phyloP scores from a whole-genome alignment of 1,284 basidiomycete species.

The Fistulinella staudtii region DNA sequence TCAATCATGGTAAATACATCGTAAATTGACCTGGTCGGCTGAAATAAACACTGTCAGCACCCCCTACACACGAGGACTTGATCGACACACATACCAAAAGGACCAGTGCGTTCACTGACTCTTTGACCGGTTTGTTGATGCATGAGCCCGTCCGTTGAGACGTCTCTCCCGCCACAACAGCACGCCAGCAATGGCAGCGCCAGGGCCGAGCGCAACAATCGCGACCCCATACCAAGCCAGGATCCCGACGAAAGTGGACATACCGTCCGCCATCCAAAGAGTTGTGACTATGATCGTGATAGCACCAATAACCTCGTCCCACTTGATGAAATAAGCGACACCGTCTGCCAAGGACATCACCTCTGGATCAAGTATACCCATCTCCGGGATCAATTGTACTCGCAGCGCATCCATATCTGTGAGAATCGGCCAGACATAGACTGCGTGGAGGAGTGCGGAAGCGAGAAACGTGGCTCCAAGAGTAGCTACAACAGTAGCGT shows the following conservation, averaged over 20 bases:
- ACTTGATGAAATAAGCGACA: conserved; percentile 41
- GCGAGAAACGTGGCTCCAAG: conserved; percentile 30
- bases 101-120: not conserved
- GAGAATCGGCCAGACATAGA: conserved; percentile 34
- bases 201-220: conserved; percentile 39
- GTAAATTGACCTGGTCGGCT: no score
- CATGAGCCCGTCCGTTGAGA: not conserved
- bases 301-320: conserved; percentile 39
- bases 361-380: conserved; percentile 13
- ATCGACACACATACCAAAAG: no score
- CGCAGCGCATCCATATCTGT: conserved; percentile 21
- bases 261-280: conserved; percentile 39
- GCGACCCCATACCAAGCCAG: conserved; percentile 37
- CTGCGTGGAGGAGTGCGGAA: conserved; percentile 37
- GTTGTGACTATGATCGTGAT: conserved; percentile 36
- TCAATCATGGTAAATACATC: no score
- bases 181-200: conserved; percentile 40
- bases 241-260: conserved; percentile 19
- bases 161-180: conserved; percentile 41
- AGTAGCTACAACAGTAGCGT: conserved; percentile 33
- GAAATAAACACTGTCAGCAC: no score
- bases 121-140: not conserved
- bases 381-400: conserved; percentile 32
- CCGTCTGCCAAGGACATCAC: conserved; percentile 21
- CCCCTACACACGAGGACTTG: no score